These are phyloP conservation scores for Letharia columbiana DNA, from an alignment of 495 filamentous ascomycete species.

Conservation along the genomic window DNA sequence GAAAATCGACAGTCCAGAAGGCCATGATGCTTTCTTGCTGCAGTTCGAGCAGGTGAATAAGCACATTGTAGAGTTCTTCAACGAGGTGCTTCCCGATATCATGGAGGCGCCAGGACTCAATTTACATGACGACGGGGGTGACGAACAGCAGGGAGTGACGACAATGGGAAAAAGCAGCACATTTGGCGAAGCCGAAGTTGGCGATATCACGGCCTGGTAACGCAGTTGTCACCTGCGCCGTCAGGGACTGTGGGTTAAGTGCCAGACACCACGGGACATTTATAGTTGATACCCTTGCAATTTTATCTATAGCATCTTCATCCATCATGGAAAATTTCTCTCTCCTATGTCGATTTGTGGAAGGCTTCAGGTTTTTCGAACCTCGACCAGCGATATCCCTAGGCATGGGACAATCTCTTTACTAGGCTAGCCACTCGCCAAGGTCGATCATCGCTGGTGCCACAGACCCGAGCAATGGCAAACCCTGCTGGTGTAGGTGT, in stretches of 20 bases:
- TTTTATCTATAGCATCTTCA: not conserved
- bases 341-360: too few species aligned
- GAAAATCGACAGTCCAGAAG: slow-evolving; percentile 86
- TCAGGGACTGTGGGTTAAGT: not conserved
- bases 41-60: slow-evolving; percentile 95
- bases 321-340: not conserved
- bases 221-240: not conserved
- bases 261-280: not conserved
- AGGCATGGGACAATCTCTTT: too few species aligned
- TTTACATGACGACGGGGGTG: slow-evolving; percentile 30
- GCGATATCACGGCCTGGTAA: slow-evolving; percentile 95
- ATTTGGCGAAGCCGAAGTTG: slow-evolving; percentile 92
- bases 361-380: too few species aligned
- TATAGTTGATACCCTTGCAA: not conserved
- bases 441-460: too few species aligned
- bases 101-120: slow-evolving; percentile 54
- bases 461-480: too few species aligned
- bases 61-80: slow-evolving; percentile 77
- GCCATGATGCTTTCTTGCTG: slow-evolving; percentile 91
- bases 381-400: too few species aligned
- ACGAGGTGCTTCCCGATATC: slow-evolving; percentile 74
- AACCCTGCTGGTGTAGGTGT: too few species aligned
- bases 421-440: too few species aligned
- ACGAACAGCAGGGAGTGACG: slow-evolving; percentile 29
- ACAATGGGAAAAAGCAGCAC: slow-evolving; percentile 68